These are phyloP conservation scores for Alternaria ventricosa DNA, from an alignment of 2,329 filamentous ascomycete genomes.

Conservation along the genomic window DNA sequence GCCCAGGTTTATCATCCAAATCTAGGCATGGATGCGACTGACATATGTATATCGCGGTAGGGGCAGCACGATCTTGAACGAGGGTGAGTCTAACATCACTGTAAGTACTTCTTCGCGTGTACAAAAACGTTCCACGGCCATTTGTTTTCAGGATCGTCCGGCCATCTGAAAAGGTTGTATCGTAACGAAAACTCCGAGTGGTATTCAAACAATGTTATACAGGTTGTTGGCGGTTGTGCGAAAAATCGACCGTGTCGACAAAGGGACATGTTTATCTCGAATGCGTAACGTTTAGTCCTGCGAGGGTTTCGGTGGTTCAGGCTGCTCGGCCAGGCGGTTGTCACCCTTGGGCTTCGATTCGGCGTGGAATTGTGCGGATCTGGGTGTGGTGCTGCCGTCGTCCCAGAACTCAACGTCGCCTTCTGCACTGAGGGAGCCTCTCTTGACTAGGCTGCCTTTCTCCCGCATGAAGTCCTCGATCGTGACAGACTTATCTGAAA, in stretches of 20 bases:
- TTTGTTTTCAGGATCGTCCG: neutral
- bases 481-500: conserved; percentile 72
- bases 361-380: conserved; percentile 44
- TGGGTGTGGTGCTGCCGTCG: conserved; percentile 61
- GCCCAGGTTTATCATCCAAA: too few species aligned
- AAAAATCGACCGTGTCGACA: neutral
- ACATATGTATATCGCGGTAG: neutral
- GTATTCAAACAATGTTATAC: conserved; percentile 11
- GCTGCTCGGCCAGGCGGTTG: conserved; percentile 28
- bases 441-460: conserved; percentile 76
- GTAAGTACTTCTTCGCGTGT: neutral
- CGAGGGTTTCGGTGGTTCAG: conserved; percentile 15
- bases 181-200: neutral
- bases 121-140: neutral
- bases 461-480: conserved; percentile 79
- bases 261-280: neutral
- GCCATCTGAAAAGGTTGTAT: neutral
- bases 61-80: neutral
- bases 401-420: conserved; percentile 95
- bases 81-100: neutral
- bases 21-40: too few species aligned
- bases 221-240: neutral
- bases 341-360: conserved; percentile 35
- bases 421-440: conserved; percentile 72
- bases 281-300: conserved; percentile 10